Base-by-base conservation (phyloP, 345 rosid species). In the Passiflora organensis region DNA sequence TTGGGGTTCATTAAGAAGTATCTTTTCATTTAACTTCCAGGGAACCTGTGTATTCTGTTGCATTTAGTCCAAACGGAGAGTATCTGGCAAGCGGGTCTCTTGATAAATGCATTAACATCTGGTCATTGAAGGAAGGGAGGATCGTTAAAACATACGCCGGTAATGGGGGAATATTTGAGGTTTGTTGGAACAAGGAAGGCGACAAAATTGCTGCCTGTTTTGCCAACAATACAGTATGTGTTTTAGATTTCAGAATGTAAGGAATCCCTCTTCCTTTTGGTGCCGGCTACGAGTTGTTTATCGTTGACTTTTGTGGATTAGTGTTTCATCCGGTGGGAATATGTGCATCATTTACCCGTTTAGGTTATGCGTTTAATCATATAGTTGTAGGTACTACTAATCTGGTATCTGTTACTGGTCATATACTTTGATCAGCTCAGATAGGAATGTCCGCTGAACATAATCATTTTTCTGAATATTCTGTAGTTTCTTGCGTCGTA, bases 41-140 rank as follows among this genome's bases (percentile, higher is more conserved):
- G 87, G 97, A 85, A 36, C 95, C 95, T 15, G 96, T 94, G 37
- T 94, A 87, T 71, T 85, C 99, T 0, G 80, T 94, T 25, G 99
- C 99, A 58, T 94, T 94, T 75, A 89, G 99, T 71, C 99, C 99
- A 32, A 89, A 87, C 38, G 97, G 97, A 13, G 96, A 94, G 72
- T 94, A 76, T 71, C 71, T 94, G 56, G 99, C 95, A 11, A 89
- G 96, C 51, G 99, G 99, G 34, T 94, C 99, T 10, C 74, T 87
- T 17, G 99, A 93, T 76, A 85, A 51, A 66, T 86, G 95, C 48
- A 80, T 93, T 48, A 94, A 82, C 68, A 69, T 93, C 38, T 93
- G 99, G 99, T 93, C 99, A 9, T 56, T 89, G 48, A 94, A 87
- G 73, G 97, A 94, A 63, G 83, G 85, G 23, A 94, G 83, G 79